A percentile compares a stretch with the other conserved stretches of the same genome.
phyloP scores from a whole-genome alignment of 2,329 filamentous ascomycete species.

The Colletotrichum orchidophilum region DNA sequence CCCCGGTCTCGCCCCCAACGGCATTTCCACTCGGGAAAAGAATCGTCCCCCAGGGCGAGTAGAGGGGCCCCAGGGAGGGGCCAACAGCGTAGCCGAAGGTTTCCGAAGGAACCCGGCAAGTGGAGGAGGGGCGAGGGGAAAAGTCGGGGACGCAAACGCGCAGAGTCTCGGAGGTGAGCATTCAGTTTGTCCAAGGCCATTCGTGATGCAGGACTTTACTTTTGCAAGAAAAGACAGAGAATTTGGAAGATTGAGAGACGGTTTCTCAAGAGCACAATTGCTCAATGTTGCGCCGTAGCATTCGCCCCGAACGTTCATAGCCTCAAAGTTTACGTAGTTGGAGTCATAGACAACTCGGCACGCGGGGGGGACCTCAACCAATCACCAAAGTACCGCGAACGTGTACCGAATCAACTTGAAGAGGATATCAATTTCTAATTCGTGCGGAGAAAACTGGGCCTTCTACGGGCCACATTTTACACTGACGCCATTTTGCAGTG shows the following conservation, averaged over 20 bases:
- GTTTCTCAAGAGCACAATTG: neutral
- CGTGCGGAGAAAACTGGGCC: slow-evolving; percentile 12
- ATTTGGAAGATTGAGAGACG: too few relatives aligned
- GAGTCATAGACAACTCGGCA: neutral
- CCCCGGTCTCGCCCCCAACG: neutral
- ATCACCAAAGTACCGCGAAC: neutral
- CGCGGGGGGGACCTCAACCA: neutral
- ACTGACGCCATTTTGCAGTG: neutral
- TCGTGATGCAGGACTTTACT: neutral
- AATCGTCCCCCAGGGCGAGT: neutral
- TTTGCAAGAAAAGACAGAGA: neutral
- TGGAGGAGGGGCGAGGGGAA: neutral
- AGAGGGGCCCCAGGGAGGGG: too few relatives aligned
- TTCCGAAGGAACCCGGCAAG: slow-evolving; percentile 2
- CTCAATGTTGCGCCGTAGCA: neutral
- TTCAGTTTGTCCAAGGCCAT: neutral
- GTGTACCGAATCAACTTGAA: slow-evolving; percentile 9
- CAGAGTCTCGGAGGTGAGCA: neutral
- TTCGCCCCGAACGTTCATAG: neutral
- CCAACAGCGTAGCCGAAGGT: neutral
- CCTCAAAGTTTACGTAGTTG: neutral
- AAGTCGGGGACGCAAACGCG: neutral
- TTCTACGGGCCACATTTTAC: neutral
- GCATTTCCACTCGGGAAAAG: slow-evolving; percentile 14
- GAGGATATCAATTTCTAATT: slow-evolving; percentile 12